Percentiles rank a stretch among this genome's conserved stretches.
Conservation (phyloP, 768 basidiomycete species). For the Tricholoma terreum region DNA sequence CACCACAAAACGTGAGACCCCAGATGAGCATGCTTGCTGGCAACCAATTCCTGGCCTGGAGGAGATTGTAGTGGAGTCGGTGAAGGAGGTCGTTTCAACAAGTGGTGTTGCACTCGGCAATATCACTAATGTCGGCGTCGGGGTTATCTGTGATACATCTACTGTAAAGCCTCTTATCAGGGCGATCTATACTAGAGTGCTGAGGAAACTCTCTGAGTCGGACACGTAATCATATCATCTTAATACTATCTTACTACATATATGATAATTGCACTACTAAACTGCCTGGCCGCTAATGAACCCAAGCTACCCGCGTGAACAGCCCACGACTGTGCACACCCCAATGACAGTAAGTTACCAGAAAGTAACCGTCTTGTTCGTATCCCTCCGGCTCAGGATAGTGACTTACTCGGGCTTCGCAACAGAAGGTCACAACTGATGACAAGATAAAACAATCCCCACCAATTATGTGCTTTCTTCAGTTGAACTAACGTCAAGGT, state of each 20-base stretch:
- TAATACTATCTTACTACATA: too few relatives aligned
- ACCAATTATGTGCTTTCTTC: slow-evolving; percentile 2
- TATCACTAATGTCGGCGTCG: slow-evolving; percentile 57
- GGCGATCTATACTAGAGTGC: slow-evolving; percentile 31
- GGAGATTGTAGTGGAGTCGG: slow-evolving; percentile 46
- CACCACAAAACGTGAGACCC: slow-evolving; percentile 1
- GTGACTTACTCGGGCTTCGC: too few relatives aligned
- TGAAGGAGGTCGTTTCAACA: slow-evolving; percentile 37
- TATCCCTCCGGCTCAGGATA: too few relatives aligned
- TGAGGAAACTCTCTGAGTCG: not conserved
- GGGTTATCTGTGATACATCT: slow-evolving; percentile 55
- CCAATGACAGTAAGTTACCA: too few relatives aligned
- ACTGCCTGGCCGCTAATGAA: too few relatives aligned
- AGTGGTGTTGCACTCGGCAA: slow-evolving; percentile 32
- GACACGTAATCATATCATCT: not conserved
- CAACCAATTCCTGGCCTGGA: slow-evolving; percentile 61
- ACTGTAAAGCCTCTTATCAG: slow-evolving; percentile 46
- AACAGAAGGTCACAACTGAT: too few relatives aligned
- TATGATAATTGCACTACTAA: too few relatives aligned
- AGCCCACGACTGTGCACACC: too few relatives aligned
- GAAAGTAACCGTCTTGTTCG: too few relatives aligned
- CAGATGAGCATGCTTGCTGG: slow-evolving; percentile 35
- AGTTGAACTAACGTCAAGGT: slow-evolving; percentile 23
- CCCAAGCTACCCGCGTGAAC: too few relatives aligned
- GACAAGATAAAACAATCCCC: not conserved